phyloP scores from a whole-genome alignment of 2,329 filamentous ascomycete species.

The Hysterium pulicare region DNA sequence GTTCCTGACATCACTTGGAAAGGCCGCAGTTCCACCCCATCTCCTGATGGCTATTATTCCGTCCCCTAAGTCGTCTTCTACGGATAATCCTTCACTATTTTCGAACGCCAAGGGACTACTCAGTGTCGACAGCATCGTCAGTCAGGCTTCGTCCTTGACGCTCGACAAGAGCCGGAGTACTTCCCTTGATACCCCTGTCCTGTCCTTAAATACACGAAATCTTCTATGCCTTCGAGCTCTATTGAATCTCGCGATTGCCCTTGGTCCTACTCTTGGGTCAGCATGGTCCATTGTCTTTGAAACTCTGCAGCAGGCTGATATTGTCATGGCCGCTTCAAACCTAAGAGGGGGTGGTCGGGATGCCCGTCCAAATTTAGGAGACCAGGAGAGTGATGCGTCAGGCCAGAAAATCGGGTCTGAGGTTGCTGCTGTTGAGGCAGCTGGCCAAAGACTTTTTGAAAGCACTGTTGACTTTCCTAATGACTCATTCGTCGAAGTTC shows the following conservation, averaged over 20 bases:
- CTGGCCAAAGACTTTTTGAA: slow-evolving; percentile 81
- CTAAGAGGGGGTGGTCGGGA: slow-evolving; percentile 12
- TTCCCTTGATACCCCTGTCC: slow-evolving; percentile 48
- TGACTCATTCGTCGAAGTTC: slow-evolving; percentile 71
- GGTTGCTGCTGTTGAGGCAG: slow-evolving; percentile 83
- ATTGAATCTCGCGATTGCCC: slow-evolving; percentile 90
- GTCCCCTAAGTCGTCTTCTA: slow-evolving; percentile 36
- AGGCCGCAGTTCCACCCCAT: slow-evolving; percentile 86
- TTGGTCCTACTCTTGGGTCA: slow-evolving; percentile 79
- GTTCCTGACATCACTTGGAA: slow-evolving; percentile 88
- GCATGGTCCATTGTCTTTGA: slow-evolving; percentile 92
- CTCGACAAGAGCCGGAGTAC: slow-evolving; percentile 59
- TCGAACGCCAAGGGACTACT: slow-evolving; percentile 69
- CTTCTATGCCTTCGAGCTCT: slow-evolving; percentile 85
- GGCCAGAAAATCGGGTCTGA: slow-evolving; percentile 62
- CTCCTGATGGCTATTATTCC: slow-evolving; percentile 43
- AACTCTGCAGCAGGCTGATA: slow-evolving; percentile 87
- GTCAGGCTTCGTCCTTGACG: slow-evolving; percentile 51
- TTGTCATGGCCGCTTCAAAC: slow-evolving; percentile 62
- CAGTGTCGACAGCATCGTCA: slow-evolving; percentile 68
- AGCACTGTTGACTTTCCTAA: slow-evolving; percentile 90
- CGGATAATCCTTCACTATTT: slow-evolving; percentile 59
- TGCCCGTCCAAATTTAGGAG: slow-evolving; percentile 15
- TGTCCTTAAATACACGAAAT: slow-evolving; percentile 78
- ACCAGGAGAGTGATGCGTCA: slow-evolving; percentile 20